phyloP scores from a whole-genome alignment of 768 basidiomycete genomes.

The Austroboletus eburneus region DNA sequence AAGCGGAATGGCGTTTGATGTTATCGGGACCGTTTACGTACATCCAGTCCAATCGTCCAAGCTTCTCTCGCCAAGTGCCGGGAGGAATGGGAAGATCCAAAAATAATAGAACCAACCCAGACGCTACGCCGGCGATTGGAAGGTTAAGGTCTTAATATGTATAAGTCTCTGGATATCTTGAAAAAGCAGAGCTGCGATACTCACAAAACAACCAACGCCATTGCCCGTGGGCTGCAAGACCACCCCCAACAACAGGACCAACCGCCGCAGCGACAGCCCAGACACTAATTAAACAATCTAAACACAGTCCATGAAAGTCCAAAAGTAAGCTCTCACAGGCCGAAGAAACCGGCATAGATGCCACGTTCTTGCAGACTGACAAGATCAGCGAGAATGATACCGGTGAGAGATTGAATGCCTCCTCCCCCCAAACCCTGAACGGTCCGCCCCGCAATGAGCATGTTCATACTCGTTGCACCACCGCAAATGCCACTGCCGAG shows the following conservation, averaged over 20 bases:
- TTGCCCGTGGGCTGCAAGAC: conserved; percentile 25
- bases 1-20: background rate
- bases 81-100: conserved; percentile 33
- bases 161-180: background rate
- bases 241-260: conserved; percentile 37
- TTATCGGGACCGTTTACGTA: conserved; percentile 19
- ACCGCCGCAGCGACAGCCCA: conserved; percentile 35
- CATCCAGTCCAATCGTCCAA: conserved; percentile 41
- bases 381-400: conserved; percentile 44
- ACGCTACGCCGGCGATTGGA: conserved; percentile 32
- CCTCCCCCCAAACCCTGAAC: conserved; percentile 42
- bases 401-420: conserved; percentile 33
- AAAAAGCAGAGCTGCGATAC: background rate
- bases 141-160: conserved; percentile 36
- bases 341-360: conserved; percentile 34
- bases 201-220: conserved; percentile 44
- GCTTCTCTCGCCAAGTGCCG: conserved; percentile 31
- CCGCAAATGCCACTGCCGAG: conserved; percentile 42
- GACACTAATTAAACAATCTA: conserved; percentile 7
- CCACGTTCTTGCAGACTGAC: conserved; percentile 46
- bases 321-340: conserved; percentile 23
- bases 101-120: conserved; percentile 26
- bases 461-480: conserved; percentile 36
- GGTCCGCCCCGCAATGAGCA: conserved; percentile 41
- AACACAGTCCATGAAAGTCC: background rate